These are phyloP conservation scores for Kwoniella botswanensis DNA, from an alignment of 768 basidiomycete genomes.

Conservation along the genomic window DNA sequence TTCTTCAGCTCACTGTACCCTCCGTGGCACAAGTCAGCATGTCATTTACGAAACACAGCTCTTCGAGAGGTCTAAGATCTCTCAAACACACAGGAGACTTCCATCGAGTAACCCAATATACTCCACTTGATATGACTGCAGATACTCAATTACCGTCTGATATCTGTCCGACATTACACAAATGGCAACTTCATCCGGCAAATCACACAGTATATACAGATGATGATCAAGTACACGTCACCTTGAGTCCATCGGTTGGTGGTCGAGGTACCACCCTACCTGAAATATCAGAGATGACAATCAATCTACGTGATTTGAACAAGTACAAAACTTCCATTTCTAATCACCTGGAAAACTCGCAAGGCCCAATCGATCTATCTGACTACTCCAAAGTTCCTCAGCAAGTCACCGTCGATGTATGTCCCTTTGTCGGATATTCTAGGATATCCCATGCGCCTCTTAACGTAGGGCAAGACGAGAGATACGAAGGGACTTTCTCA, in stretches of 20 bases:
- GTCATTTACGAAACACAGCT: not conserved
- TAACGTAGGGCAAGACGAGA: not conserved
- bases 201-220: not conserved
- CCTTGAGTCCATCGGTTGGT: not conserved
- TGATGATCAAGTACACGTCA: not conserved
- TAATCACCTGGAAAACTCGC: not conserved
- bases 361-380: not conserved
- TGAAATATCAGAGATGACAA: not conserved
- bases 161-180: not conserved
- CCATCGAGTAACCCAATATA: not conserved
- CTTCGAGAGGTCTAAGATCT: not conserved
- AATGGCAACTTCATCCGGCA: not conserved
- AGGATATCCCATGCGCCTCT: not conserved
- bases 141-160: not conserved
- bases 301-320: not conserved
- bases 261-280: not conserved
- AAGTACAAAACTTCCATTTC: not conserved
- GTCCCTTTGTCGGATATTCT: not conserved
- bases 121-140: not conserved
- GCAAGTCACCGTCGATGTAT: not conserved
- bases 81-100: not conserved
- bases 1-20: too few species aligned
- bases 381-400: not conserved
- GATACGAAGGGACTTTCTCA: not conserved
- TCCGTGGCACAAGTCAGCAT: not conserved